Base-by-base conservation (phyloP, 1,284 basidiomycete genomes). In the Tremellales sp. region DNA sequence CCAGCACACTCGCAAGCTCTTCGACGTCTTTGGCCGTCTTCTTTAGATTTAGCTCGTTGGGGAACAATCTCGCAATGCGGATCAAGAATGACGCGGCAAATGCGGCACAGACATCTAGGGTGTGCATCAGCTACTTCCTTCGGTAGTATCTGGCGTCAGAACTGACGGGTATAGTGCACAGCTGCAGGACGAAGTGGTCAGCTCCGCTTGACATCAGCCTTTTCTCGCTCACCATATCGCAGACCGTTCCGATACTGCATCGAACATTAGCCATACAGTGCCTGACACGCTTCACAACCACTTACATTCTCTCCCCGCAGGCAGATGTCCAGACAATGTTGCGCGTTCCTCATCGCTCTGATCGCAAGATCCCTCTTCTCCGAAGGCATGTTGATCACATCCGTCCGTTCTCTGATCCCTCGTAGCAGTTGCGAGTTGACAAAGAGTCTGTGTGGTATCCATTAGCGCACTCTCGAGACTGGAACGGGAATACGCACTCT, bases 71-170 rank as follows among this genome's bases (percentile, higher is more conserved):
- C 33, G 83, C 82, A 34, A 94, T 77, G 38, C 92, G 84, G 48
- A 95, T 78, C 48, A 94, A 74, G 70, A 94, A 87, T 4, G 88
- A 87, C 13, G 88, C 90, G 18, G 87, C 82, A 71, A 95, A 95
- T 0, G 90, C 92, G 2, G 91, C 91, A 31, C 88, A 89, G 38
- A 87, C 87, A 66, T 94, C 88, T 90, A 62, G 87, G 84, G 29
- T 18, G 13, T 19, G 16, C n/a, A 19, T 25, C 32, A 90, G 87
- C 27, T 86, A 40, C 45, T 34, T 57, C 26, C 38, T 33, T 34
- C 18, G 18, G 18, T 19, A 25, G 42, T n/a, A 28, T n/a, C n/a
- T 19, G 13, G 32, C 36, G 10, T 21, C 26, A 24, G 29, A 47
- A 41, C 89, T 87, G 61, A 51, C 56, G 62, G 40, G 64, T 68